Conservation (phyloP, 495 filamentous ascomycete genomes). For the Oidiodendron maius region DNA sequence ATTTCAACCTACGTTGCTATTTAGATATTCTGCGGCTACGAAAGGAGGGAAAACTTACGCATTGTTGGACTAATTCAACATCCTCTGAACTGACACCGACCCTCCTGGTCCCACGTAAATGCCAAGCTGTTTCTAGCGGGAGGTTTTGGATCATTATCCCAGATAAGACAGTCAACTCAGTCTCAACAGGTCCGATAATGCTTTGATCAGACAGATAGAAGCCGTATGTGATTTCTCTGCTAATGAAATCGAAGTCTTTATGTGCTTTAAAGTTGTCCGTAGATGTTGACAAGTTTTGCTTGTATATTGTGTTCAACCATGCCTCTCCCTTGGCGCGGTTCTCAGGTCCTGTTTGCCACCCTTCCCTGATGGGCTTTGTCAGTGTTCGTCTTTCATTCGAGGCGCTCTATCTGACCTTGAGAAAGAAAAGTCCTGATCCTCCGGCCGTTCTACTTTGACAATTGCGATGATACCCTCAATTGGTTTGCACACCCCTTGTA, state of each 20-base stretch:
- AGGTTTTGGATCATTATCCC: conserved; percentile 57
- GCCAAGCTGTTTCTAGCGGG: conserved; percentile 46
- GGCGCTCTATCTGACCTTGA: conserved; percentile 21
- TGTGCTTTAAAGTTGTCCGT: conserved; percentile 42
- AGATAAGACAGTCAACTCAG: conserved; percentile 48
- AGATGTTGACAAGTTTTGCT: conserved; percentile 29
- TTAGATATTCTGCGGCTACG: conserved; percentile 1
- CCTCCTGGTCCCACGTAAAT: conserved; percentile 47
- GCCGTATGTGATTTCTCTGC: conserved; percentile 47
- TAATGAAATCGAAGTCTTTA: conserved; percentile 37
- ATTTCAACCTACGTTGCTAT: conserved; percentile 12
- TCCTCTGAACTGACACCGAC: conserved; percentile 46
- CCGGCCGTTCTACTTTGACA: conserved; percentile 36
- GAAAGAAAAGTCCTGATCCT: conserved; percentile 46
- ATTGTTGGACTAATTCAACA: conserved; percentile 34
- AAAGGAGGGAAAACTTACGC: conserved; percentile 10
- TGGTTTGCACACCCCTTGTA: conserved; percentile 49
- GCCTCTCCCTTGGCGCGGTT: conserved; percentile 39
- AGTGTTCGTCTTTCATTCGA: not conserved
- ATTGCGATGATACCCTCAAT: conserved; percentile 45
- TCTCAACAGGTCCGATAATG: conserved; percentile 46
- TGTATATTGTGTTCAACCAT: conserved; percentile 41
- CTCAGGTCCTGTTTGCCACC: conserved; percentile 37
- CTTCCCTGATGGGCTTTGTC: conserved; percentile 20
- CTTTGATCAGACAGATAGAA: conserved; percentile 49